Conservation (phyloP, 169 alveolate genomes). For the Perkinsus chesapeaki region DNA sequence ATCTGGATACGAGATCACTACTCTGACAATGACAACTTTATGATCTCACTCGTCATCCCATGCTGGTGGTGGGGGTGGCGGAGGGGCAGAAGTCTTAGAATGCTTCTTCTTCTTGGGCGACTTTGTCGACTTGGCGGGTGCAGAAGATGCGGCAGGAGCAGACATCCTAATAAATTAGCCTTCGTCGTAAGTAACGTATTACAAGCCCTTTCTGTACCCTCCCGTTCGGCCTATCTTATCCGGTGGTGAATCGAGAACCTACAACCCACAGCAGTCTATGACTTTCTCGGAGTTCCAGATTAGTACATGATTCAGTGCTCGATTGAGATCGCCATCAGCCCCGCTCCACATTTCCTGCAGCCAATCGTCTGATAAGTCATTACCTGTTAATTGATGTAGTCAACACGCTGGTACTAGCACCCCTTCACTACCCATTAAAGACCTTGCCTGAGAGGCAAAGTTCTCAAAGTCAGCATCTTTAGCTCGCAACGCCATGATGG, state of each 20-base stretch:
- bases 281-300: neutral
- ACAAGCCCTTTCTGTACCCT: neutral
- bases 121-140: neutral
- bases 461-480: neutral
- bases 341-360: neutral
- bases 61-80: neutral
- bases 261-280: neutral
- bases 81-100: neutral
- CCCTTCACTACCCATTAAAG: neutral
- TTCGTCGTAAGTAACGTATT: neutral
- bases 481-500: neutral
- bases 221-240: neutral
- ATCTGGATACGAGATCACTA: neutral
- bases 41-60: neutral
- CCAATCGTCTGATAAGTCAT: neutral
- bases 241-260: neutral
- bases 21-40: neutral
- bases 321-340: neutral
- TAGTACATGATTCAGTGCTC: neutral
- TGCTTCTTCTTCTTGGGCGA: neutral
- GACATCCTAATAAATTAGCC: neutral
- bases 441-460: neutral
- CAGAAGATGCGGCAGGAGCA: neutral
- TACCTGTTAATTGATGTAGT: neutral
- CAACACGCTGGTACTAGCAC: neutral